A percentile compares a stretch with the other conserved stretches of the same genome.
These are phyloP conservation scores for Tolypocladium ophioglossoides DNA, from an alignment of 2,329 filamentous ascomycete genomes.

Conservation along the genomic window DNA sequence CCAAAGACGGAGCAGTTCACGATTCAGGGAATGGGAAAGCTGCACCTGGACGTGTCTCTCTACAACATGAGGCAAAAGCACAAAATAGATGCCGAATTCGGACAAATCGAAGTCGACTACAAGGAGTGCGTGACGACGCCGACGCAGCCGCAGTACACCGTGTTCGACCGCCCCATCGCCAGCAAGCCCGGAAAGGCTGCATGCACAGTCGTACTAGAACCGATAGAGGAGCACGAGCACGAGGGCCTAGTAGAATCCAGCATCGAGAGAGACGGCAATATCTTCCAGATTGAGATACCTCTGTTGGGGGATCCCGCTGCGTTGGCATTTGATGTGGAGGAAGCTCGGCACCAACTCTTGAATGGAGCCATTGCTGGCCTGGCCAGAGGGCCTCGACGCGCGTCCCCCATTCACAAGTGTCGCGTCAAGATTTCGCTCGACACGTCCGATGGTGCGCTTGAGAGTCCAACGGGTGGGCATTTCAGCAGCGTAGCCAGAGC, in stretches of 20 bases:
- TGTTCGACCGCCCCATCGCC: slow-evolving; percentile 71
- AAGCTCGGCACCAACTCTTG: slow-evolving; percentile 49
- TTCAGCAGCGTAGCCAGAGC: slow-evolving; percentile 49
- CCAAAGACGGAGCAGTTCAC: slow-evolving; percentile 89
- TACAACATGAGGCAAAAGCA: slow-evolving; percentile 83
- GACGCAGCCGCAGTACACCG: slow-evolving; percentile 45
- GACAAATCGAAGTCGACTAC: slow-evolving; percentile 90
- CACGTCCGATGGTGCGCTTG: slow-evolving; percentile 39
- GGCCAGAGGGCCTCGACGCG: slow-evolving; percentile 71
- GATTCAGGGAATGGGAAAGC: slow-evolving; percentile 89
- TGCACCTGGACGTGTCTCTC: slow-evolving; percentile 87
- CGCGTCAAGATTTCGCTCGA: slow-evolving; percentile 62
- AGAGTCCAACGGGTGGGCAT: slow-evolving; percentile 57
- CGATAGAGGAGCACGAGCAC: slow-evolving; percentile 35
- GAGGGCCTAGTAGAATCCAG: slow-evolving; percentile 29
- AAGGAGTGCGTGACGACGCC: slow-evolving; percentile 63
- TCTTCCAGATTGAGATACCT: slow-evolving; percentile 44
- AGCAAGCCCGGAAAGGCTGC: slow-evolving; percentile 70
- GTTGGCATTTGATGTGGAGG: slow-evolving; percentile 38
- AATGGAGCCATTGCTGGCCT: slow-evolving; percentile 78
- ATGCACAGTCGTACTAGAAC: slow-evolving; percentile 59
- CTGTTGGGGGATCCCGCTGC: slow-evolving; percentile 37
- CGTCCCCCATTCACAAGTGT: slow-evolving; percentile 70
- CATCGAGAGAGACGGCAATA: slow-evolving; percentile 59
- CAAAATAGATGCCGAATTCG: slow-evolving; percentile 78